Base-by-base conservation (phyloP, 495 filamentous ascomycete genomes). In the Friedmanniomyces simplex region DNA sequence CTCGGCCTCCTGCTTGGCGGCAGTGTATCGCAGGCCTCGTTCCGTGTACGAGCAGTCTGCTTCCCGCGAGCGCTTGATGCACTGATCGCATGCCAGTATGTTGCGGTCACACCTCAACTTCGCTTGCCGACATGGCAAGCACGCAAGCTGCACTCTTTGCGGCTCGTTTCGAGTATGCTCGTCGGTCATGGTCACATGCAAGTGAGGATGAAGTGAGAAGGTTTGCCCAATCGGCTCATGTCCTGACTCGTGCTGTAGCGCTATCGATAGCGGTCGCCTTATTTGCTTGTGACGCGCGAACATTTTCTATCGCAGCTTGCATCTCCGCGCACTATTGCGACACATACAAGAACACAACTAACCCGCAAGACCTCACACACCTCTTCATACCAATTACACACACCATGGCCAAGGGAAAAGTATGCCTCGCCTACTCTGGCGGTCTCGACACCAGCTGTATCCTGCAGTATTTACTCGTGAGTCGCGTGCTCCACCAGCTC, bases 391-490 rank as follows among this genome's bases (percentile, higher is more conserved):
- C 37, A 25, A 45, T 13, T 25, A 4, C 43, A 25, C 13, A 13
- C 55, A 58, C 4, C 37, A 67, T 67, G 64, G 52, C 56, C 10
- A 64, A 67, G 48, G 48, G 54, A 24, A 67, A 64, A 54, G 64
- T 66, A 18, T 63, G 62, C 42, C 50, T 64, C 8, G 61, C 61
- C 34, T 62, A 64, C 58, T 64, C 62, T 0, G 76, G 76, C 57
- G 84, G 84, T 58, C 77, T 88, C 50, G 83, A 86, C 67, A 88
- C 84, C 66, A 80, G 76, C 68, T 80, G 77, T 63, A 82, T 82
- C 67, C 72, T 79, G 50, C 50, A 42, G 32, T 52, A 57, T 52
- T 54, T 64, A 16, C 61, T 59, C 7, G 61, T 63, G 43, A 55
- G 61, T 63, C 56, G 30, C 30, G 36, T 36, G 50, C 24, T 28